Conservation (phyloP, 805 yeast genomes). For the Danielia oregonensis region DNA sequence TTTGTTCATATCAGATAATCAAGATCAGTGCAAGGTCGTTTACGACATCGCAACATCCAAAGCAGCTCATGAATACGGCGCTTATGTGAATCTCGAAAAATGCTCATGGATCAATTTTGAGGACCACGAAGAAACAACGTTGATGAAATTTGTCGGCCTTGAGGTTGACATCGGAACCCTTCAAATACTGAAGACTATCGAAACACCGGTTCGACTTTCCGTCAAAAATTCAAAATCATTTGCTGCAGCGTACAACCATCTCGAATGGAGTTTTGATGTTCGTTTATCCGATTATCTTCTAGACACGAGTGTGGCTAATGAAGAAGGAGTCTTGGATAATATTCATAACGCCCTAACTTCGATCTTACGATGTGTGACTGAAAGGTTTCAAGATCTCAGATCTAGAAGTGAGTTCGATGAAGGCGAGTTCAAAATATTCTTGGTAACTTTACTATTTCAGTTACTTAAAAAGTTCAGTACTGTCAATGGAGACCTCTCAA, state of each 20-base stretch:
- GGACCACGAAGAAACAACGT: conserved; percentile 1
- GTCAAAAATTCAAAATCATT: conserved; percentile 13
- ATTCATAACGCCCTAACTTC: conserved; percentile 6
- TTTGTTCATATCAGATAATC: conserved; percentile 54
- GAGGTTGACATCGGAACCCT: conserved; percentile 20
- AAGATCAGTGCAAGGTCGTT: conserved; percentile 17
- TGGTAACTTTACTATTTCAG: not conserved
- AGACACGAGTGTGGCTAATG: conserved; percentile 13
- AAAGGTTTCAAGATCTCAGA: conserved; percentile 3
- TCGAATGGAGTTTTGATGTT: conserved; percentile 20
- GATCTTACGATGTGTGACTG: conserved; percentile 9
- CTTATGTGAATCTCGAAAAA: conserved; percentile 31
- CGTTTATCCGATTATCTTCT: conserved; percentile 19
- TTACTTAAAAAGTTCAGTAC: not conserved
- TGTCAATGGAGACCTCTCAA: not conserved
- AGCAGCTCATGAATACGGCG: conserved; percentile 29
- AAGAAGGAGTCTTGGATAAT: conserved; percentile 12
- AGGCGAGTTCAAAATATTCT: not conserved
- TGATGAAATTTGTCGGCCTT: conserved; percentile 28
- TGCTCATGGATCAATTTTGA: conserved; percentile 15
- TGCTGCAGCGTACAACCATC: conserved; percentile 16
- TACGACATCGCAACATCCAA: conserved; percentile 16
- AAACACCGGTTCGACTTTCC: conserved; percentile 8
- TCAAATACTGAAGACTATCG: conserved; percentile 14
- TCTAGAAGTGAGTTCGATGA: not conserved